Evolutionary conservation across 306 rosid genomes (phyloP).

Genomic region (Ammopiptanthus mongolicus): DNA sequence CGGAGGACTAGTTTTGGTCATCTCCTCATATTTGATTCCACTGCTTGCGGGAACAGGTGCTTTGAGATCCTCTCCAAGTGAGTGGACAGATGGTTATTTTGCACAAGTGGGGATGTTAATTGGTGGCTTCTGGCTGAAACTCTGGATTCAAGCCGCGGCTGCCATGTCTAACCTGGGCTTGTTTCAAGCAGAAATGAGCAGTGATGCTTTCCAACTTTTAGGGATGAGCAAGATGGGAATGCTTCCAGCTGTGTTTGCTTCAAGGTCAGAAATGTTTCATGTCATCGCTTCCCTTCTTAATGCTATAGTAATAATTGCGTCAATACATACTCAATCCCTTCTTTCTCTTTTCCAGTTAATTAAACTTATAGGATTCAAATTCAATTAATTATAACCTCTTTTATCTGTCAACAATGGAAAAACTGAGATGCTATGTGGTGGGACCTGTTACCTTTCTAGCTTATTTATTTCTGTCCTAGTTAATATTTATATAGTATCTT

Average conservation of each 20-base stretch:
- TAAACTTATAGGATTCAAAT: background rate
- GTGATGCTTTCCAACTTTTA: constrained; percentile 83
- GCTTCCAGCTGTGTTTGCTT: constrained; percentile 79
- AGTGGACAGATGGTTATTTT: constrained; percentile 90
- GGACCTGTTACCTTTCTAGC: background rate
- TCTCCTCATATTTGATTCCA: constrained; percentile 77
- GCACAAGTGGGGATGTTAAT: constrained; percentile 72
- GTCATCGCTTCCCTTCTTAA: background rate
- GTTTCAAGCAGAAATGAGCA: constrained; percentile 92
- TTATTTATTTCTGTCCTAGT: too few species aligned
- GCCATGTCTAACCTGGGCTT: constrained; percentile 88
- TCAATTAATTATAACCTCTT: background rate
- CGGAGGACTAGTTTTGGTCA: constrained; percentile 72
- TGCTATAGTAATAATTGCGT: background rate
- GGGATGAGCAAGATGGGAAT: constrained; percentile 97
- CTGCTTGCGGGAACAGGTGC: constrained; percentile 92
- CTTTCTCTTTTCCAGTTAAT: background rate
- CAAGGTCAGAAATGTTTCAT: constrained; percentile 47
- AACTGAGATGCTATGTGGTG: background rate
- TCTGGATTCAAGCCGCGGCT: constrained; percentile 88
- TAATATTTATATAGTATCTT: too few species aligned
- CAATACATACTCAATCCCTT: background rate
- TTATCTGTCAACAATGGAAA: background rate
- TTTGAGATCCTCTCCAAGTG: constrained; percentile 40
- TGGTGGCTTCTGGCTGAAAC: constrained; percentile 90